Evolutionary conservation across 2,329 filamentous ascomycete genomes (phyloP), one percentile per base, ranked within the genome.

Genomic region (Cladosporium sp.): DNA sequence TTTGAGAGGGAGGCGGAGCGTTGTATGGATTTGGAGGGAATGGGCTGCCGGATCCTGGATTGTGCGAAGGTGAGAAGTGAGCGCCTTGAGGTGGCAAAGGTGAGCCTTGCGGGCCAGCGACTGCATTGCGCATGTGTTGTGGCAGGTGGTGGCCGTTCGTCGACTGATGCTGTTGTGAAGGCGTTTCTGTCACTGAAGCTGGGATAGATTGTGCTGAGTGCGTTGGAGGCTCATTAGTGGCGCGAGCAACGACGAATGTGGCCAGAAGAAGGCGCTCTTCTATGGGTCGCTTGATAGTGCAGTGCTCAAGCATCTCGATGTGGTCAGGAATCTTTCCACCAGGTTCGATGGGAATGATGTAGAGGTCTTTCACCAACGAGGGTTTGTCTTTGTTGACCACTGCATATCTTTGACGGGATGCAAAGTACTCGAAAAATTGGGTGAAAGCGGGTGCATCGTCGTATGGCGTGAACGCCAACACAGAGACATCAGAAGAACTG

Each of bases 391-490:
- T 89, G 13, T 87, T 87, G 6, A 97, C 82, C 1, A 97, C 93
- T 19, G 91, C 93, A 71, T 96, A 99, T 34, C 91, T 83, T 62
- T 89, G 83, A 68, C 93, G 90, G 51, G 81, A 81, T 40, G 85
- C 79, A 70, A 99, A 97, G 74, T 99, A 97, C 53, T 91, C 83
- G 66, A 92, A 90, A n/a, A 97, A 79, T 17, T 83, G 82, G 62
- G 88, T 81, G 68, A 96, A 96, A 1, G 85, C 83, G 0, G 78
- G 77, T 4, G 77, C 73, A 4, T 85, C 79, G 20, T 87, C 84
- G 1, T 85, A 82, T 1, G 82, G 78, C 17, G 81, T 82, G 34
- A 97, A 75, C 44, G 85, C 84, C 19, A 95, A 83, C 20, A 97
- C 89, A 1, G 91, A 83, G 5, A 99, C 85, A 67, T 97, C 94